These are phyloP conservation scores for Malus hybrid DNA, from an alignment of 331 rosid species.

Conservation along the genomic window DNA sequence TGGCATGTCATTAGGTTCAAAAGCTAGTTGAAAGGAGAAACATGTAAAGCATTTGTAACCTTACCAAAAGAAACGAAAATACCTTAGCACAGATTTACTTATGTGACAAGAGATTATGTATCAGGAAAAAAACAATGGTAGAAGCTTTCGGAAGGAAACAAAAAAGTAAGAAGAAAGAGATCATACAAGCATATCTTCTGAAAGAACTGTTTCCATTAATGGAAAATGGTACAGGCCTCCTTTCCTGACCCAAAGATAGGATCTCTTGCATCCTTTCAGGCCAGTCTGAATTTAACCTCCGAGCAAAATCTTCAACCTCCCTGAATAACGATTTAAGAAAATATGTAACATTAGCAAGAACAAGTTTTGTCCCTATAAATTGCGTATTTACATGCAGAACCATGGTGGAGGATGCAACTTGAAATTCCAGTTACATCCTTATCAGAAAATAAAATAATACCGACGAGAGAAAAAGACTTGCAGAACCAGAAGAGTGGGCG, in stretches of 20 bases:
- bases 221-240: conserved; percentile 45
- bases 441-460: neutral
- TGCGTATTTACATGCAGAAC: neutral
- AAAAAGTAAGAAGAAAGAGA: neutral
- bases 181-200: conserved; percentile 52
- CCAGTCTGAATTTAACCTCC: conserved; percentile 81
- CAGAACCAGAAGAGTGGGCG: neutral
- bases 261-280: conserved; percentile 78
- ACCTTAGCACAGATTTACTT: neutral
- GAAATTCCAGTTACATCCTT: neutral
- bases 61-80: neutral
- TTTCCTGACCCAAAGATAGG: conserved; percentile 61
- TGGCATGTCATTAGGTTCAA: neutral
- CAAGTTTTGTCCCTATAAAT: neutral
- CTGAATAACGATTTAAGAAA: conserved; percentile 22
- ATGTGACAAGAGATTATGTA: neutral
- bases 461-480: neutral
- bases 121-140: neutral
- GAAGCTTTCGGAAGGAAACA: neutral
- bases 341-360: neutral
- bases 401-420: neutral
- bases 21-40: neutral
- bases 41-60: too few species aligned
- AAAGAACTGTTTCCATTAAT: conserved; percentile 46
- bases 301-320: conserved; percentile 88